Evolutionary conservation across 106 monocot genomes (phyloP).

Genomic region (Platanthera zijinensis): DNA sequence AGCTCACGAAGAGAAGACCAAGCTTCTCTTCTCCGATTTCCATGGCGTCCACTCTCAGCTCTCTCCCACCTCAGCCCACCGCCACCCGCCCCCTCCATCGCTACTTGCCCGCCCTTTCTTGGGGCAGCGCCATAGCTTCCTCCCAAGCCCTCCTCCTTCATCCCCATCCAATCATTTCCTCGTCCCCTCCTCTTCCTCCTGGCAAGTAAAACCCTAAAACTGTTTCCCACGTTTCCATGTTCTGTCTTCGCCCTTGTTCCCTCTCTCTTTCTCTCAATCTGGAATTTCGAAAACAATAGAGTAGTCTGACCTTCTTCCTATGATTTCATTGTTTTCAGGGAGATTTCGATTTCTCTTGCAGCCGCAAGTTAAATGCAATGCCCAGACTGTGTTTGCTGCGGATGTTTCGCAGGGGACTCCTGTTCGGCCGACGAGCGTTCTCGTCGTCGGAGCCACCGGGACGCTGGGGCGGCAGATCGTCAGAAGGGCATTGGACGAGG

Average conservation of each 20-base stretch:
- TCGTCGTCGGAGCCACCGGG: slow-evolving; percentile 92
- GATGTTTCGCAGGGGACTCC: slow-evolving; percentile 84
- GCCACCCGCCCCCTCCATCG: slow-evolving; percentile 1
- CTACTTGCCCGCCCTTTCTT: slow-evolving; percentile 15
- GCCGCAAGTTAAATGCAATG: slow-evolving; percentile 40
- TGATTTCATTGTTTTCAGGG: slow-evolving; percentile 24
- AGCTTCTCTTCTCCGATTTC: not conserved
- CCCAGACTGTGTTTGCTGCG: slow-evolving; percentile 48
- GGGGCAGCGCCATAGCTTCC: slow-evolving; percentile 2
- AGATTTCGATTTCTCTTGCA: slow-evolving; percentile 18
- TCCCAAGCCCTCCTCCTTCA: slow-evolving; percentile 6
- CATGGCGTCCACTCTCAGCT: slow-evolving; percentile 53
- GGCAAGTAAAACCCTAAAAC: slow-evolving; percentile 17
- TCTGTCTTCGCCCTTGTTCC: not conserved
- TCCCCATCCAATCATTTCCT: not conserved
- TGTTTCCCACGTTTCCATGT: not conserved
- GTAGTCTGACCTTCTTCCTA: not conserved
- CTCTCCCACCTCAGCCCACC: slow-evolving; percentile 25
- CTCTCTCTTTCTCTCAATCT: not conserved
- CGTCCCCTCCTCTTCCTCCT: slow-evolving; percentile 1
- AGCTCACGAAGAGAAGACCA: not conserved
- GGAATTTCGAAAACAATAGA: not conserved
- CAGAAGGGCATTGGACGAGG: slow-evolving; percentile 88
- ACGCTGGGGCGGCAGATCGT: slow-evolving; percentile 93
- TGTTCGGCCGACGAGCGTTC: slow-evolving; percentile 78